Conservation (phyloP, 176 grass and related monocot genomes). For the Triticum turgidum region DNA sequence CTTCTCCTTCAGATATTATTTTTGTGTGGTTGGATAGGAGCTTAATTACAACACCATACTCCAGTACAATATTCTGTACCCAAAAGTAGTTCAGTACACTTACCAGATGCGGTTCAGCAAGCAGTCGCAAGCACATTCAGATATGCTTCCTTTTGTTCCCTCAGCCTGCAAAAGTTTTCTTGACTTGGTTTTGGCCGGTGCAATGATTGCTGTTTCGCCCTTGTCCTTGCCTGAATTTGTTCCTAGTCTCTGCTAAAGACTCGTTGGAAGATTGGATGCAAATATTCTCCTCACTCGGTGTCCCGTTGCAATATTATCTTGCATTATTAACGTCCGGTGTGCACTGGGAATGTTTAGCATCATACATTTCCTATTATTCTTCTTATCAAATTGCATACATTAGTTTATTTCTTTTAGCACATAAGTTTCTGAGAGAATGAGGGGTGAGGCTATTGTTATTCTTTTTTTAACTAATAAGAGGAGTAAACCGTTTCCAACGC, state of each 20-base stretch:
- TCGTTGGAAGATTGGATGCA: not conserved
- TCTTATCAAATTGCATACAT: too few relatives aligned
- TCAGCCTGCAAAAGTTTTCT: slow-evolving; percentile 23
- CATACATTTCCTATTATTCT: too few relatives aligned
- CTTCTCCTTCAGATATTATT: not conserved
- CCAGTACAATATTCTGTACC: not conserved
- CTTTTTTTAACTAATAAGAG: not conserved
- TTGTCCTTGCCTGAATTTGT: not conserved
- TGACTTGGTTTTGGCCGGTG: slow-evolving; percentile 33
- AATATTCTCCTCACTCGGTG: too few relatives aligned
- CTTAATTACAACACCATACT: not conserved
- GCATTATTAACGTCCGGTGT: too few relatives aligned
- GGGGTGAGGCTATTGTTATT: not conserved
- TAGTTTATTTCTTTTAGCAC: too few relatives aligned
- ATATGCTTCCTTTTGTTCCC: slow-evolving; percentile 17
- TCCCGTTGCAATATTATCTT: too few relatives aligned
- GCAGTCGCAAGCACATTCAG: slow-evolving; percentile 9
- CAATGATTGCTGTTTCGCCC: not conserved
- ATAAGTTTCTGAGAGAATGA: too few relatives aligned
- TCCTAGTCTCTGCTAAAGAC: not conserved
- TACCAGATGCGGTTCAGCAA: not conserved
- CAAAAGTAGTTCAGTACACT: slow-evolving; percentile 14
- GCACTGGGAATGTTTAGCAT: too few relatives aligned
- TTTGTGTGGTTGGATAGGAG: not conserved
- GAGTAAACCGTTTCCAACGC: not conserved